These are phyloP conservation scores for Tulasnella sp. DNA, from an alignment of 768 basidiomycete species.

Conservation along the genomic window DNA sequence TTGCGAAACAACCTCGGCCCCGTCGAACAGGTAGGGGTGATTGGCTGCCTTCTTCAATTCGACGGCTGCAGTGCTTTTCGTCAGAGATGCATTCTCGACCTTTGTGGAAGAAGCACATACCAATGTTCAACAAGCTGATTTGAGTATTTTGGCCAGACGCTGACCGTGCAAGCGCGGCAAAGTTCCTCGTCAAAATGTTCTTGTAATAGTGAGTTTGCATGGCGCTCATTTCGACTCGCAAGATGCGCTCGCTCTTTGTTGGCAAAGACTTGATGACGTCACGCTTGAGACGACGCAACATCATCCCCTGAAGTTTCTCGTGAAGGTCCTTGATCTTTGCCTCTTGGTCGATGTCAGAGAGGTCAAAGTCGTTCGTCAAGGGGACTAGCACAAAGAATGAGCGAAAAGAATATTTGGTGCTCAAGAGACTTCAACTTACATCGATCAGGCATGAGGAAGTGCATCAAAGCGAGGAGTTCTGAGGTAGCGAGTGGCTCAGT, in stretches of 20 bases:
- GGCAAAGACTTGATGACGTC: conserved; percentile 96
- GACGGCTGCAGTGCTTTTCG: conserved; percentile 66
- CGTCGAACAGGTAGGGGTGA: conserved; percentile 97
- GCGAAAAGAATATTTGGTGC: not conserved
- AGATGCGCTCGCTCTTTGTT: conserved; percentile 96
- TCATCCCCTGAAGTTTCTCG: conserved; percentile 86
- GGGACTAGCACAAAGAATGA: conserved; percentile 60
- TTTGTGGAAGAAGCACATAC: conserved; percentile 46
- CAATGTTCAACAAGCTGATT: conserved; percentile 95
- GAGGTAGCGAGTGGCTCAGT: conserved; percentile 17
- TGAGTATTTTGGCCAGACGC: conserved; percentile 85
- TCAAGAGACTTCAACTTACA: conserved; percentile 56
- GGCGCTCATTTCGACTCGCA: conserved; percentile 95
- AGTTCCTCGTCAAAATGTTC: conserved; percentile 98
- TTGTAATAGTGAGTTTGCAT: conserved; percentile 99
- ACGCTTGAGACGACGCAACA: conserved; percentile 92
- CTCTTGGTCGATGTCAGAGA: conserved; percentile 92
- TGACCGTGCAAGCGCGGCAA: conserved; percentile 69
- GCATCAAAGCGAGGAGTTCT: conserved; percentile 97
- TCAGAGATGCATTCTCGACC: not conserved
- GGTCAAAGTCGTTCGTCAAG: conserved; percentile 92
- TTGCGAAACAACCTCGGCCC: conserved; percentile 72
- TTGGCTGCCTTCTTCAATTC: conserved; percentile 99
- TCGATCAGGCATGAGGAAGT: conserved; percentile 98
- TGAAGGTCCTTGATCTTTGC: conserved; percentile 95